Evolutionary conservation across 2,329 filamentous ascomycete genomes (phyloP), one percentile per base, ranked within the genome.

Genomic region (Cryphonectria parasitica): DNA sequence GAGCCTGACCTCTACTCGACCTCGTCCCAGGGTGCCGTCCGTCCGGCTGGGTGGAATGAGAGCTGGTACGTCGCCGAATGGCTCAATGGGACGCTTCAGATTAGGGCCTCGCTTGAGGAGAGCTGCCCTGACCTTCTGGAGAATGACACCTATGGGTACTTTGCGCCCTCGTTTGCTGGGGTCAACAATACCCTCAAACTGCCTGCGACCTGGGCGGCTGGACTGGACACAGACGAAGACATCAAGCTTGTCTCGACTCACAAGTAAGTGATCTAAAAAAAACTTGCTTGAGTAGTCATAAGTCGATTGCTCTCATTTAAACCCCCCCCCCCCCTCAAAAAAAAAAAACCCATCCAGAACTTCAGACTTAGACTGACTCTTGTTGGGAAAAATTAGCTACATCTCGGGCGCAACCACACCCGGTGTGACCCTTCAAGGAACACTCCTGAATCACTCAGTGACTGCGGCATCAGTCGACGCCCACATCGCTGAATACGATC

Each of bases 371-470:
- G 13, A 36, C 71, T 73, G 66, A 74, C 67, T 49, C 28, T 34
- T 0, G 34, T 17, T 28, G 7, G 15, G 2, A 67, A 28, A 17
- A 67, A n/a, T n/a, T 17, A 90, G 88, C 79, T 91, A 91, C 77
- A 90, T 91, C 74, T 85, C 83, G 68, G 88, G 87, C 67, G 87
- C 89, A 52, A 83, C 82, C 1, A 80, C 83, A n/a, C 87, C 85
- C 0, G 89, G 89, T 19, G 86, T 91, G 1, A 91, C 89, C 0
- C 83, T 91, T 0, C 86, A 88, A 76, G 83, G 83, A 25, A 90
- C 89, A 0, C 81, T 91, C 3, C 86, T 91, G 85, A 91, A 91
- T 79, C 89, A 91, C 79, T 85, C 83, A 25, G 81, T 80, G 68
- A 90, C 85, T 3, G 81, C 83, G 3, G 75, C 77, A 8, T 86